Conservation (phyloP, 139 green algal genomes). For the Diplosphaera chodatii region DNA sequence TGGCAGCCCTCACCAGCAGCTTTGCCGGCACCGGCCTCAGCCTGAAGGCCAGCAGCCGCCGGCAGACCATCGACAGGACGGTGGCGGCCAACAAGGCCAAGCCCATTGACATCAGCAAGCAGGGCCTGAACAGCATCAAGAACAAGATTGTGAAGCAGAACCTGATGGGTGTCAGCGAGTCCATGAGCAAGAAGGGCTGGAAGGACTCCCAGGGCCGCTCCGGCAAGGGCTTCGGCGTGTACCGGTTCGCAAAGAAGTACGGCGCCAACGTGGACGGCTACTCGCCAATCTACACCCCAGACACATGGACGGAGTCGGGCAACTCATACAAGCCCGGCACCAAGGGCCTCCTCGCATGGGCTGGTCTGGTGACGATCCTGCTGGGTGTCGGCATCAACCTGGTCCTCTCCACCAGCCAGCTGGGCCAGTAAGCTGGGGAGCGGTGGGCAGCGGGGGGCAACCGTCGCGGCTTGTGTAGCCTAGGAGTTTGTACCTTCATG, state of each 20-base stretch:
- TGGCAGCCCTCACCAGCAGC: not conserved
- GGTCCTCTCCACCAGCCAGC: constrained; percentile 71
- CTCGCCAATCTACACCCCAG: constrained; percentile 95
- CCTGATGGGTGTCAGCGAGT: constrained; percentile 64
- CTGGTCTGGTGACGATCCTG: constrained; percentile 43
- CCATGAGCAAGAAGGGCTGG: constrained; percentile 85
- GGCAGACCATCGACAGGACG: not conserved
- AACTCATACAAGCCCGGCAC: constrained; percentile 79
- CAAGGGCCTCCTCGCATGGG: constrained; percentile 87
- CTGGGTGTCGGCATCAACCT: constrained; percentile 70
- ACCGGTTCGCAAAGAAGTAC: constrained; percentile 87
- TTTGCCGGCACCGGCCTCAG: not conserved
- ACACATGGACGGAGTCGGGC: constrained; percentile 80
- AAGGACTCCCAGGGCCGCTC: constrained; percentile 81
- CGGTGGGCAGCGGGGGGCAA: not conserved
- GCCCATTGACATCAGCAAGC: constrained; percentile 83
- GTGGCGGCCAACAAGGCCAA: constrained; percentile 31
- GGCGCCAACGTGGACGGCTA: constrained; percentile 94
- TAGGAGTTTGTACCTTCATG: too few species aligned
- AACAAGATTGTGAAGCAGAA: constrained; percentile 73
- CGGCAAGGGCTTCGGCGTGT: constrained; percentile 83
- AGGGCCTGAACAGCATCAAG: constrained; percentile 72
- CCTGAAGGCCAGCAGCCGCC: not conserved
- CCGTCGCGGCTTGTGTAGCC: too few species aligned
- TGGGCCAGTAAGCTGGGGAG: constrained; percentile 2